These are phyloP conservation scores for Hirsutella rhossiliensis DNA, from an alignment of 2,329 filamentous ascomycete genomes.

Conservation along the genomic window DNA sequence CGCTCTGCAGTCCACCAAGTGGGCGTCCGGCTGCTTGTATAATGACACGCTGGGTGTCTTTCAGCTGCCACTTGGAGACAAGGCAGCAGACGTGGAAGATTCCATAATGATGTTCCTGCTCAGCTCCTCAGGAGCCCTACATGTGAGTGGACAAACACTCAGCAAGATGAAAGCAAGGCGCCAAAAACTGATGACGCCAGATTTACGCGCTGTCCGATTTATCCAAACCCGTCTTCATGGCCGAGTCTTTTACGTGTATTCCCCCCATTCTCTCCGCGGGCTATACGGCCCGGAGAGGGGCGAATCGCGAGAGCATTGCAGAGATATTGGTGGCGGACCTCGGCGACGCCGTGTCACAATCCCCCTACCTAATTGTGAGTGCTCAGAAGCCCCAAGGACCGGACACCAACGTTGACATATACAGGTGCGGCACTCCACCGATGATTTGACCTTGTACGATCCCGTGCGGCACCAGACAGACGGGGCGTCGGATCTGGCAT, in stretches of 20 bases:
- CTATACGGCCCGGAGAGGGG: conserved; percentile 55
- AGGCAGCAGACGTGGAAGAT: conserved; percentile 24
- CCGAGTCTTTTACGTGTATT: conserved; percentile 66
- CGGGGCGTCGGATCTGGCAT: conserved; percentile 29
- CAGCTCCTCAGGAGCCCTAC: conserved; percentile 59
- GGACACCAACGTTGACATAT: background rate
- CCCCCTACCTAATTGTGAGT: conserved; percentile 71
- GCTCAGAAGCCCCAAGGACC: background rate
- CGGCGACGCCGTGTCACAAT: conserved; percentile 58
- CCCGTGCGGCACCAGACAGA: conserved; percentile 47
- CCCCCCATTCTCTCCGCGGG: conserved; percentile 65
- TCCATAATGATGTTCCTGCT: conserved; percentile 66
- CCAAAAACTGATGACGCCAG: conserved; percentile 25
- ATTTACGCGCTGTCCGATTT: conserved; percentile 68
- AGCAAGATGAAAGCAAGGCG: too few species aligned
- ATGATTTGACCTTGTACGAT: conserved; percentile 81
- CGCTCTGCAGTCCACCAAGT: conserved; percentile 49
- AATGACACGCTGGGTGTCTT: conserved; percentile 50
- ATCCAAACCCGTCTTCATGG: conserved; percentile 56
- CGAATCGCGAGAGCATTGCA: conserved; percentile 58
- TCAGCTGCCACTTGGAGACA: conserved; percentile 25
- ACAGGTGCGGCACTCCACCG: conserved; percentile 63
- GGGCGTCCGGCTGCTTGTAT: conserved; percentile 78
- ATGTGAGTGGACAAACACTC: conserved; percentile 39
- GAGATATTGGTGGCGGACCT: conserved; percentile 80